Evolutionary conservation across 202 grass and related monocot species (phyloP).

Genomic region (Panicum hallii): DNA sequence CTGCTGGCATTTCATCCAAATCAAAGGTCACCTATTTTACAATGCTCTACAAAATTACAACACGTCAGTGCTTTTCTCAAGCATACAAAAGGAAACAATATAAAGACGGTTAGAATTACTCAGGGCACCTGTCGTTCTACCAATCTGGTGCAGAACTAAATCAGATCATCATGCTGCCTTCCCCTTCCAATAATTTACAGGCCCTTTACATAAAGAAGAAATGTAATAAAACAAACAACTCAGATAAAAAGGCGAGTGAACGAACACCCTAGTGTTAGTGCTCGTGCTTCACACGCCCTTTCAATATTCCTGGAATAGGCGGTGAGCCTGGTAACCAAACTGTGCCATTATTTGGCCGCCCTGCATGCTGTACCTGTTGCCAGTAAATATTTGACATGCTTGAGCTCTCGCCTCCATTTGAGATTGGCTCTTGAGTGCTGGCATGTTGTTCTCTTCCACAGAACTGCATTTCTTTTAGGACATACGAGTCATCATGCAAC

Average conservation of each 20-base stretch:
- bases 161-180: constrained; percentile 47
- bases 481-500: constrained; percentile 87
- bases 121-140: constrained; percentile 35
- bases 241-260: constrained; percentile 32
- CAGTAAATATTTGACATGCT: constrained; percentile 65
- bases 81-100: constrained; percentile 15
- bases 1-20: constrained; percentile 23
- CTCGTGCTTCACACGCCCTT: constrained; percentile 87
- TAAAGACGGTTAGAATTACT: constrained; percentile 30
- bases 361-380: constrained; percentile 60
- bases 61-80: background rate
- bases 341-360: constrained; percentile 50
- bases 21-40: constrained; percentile 33
- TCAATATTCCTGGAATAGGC: constrained; percentile 91
- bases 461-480: constrained; percentile 87
- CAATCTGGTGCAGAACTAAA: constrained; percentile 47
- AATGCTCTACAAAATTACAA: constrained; percentile 42
- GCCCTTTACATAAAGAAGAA: constrained; percentile 59
- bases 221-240: constrained; percentile 44
- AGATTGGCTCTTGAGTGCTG: constrained; percentile 33
- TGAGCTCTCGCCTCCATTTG: constrained; percentile 68
- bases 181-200: constrained; percentile 79
- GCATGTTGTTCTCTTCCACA: constrained; percentile 59
- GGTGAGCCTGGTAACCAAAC: constrained; percentile 63
- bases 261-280: constrained; percentile 52